Evolutionary conservation across 441 rosid genomes (phyloP), one percentile per base, ranked within the genome.

Genomic region (Populus trichocarpa): DNA sequence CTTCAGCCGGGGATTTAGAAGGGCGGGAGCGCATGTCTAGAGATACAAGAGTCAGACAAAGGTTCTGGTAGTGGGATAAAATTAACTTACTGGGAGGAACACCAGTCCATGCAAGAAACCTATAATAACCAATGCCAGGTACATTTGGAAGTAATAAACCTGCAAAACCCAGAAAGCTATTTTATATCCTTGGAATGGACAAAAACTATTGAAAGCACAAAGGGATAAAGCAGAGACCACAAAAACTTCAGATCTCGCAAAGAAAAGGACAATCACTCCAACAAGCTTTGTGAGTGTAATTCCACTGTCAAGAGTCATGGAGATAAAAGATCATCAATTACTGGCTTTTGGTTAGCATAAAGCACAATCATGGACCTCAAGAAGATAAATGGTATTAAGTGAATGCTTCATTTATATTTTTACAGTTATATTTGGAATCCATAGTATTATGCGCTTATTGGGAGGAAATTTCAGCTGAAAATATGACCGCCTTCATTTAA

Each of bases 141-240:
- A 95, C 99, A 95, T 95, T 81, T 92, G 95, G 84, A 95, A 95
- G 86, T 93, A 95, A 88, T 95, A 95, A 69, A 95, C 96, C 99
- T 95, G 85, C 67, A n/a, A 35, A 67, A 67, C 46, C 69, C 59
- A 67, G 22, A 69, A 70, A 18, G 18, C 35, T 32, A 40, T 30
- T 80, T 75, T 1, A 59, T n/a, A 26, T 25, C 61, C 11, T 14
- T 57, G 57, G 61, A 75, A 75, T 23, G 36, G 65, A n/a, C 30
- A 7, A 71, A 20, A 35, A 40, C 28, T 50, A 20, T 26, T 63
- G 33, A 42, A 79, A 22, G 63, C 32, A 12, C 9, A 53, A 74
- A 50, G 38, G 46, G 25, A 33, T 20, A 40, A 61, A 80, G 70
- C 42, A 79, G 84, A 75, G 77, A 93, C 99, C 93, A 93, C 97